These are phyloP conservation scores for Linnemannia elongata DNA, from an alignment of 192 early-diverging fungal species.

Conservation along the genomic window DNA sequence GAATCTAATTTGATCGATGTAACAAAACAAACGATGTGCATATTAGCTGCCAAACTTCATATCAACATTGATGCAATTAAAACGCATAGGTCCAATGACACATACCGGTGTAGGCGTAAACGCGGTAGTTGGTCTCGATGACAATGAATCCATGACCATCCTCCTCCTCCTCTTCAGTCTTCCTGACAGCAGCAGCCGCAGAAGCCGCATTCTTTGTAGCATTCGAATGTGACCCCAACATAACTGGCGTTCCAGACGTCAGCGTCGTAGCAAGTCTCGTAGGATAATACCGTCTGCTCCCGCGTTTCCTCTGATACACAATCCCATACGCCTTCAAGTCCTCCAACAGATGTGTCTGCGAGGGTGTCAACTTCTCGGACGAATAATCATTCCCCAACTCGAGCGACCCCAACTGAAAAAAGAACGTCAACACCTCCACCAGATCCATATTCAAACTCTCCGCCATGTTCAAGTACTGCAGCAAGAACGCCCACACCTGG, in stretches of 20 bases:
- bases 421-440: slow-evolving; percentile 93
- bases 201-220: slow-evolving; percentile 42
- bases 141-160: slow-evolving; percentile 88
- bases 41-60: neutral
- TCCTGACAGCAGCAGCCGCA: slow-evolving; percentile 10
- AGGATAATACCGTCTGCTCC: slow-evolving; percentile 83
- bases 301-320: slow-evolving; percentile 87
- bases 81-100: neutral
- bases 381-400: slow-evolving; percentile 93
- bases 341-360: slow-evolving; percentile 86
- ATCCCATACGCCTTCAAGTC: slow-evolving; percentile 93
- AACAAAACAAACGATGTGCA: neutral
- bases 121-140: slow-evolving; percentile 93
- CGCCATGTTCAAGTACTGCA: slow-evolving; percentile 93
- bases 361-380: slow-evolving; percentile 84
- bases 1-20: slow-evolving; percentile 68
- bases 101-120: slow-evolving; percentile 94
- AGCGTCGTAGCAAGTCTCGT: slow-evolving; percentile 92
- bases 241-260: slow-evolving; percentile 79
- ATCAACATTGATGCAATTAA: neutral
- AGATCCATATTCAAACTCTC: slow-evolving; percentile 86
- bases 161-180: slow-evolving; percentile 52
- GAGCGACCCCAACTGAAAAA: slow-evolving; percentile 93
- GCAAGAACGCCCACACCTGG: slow-evolving; percentile 95
- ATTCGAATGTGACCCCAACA: slow-evolving; percentile 57